Base-by-base conservation (phyloP, 306 rosid species). In the Glycine soja region DNA sequence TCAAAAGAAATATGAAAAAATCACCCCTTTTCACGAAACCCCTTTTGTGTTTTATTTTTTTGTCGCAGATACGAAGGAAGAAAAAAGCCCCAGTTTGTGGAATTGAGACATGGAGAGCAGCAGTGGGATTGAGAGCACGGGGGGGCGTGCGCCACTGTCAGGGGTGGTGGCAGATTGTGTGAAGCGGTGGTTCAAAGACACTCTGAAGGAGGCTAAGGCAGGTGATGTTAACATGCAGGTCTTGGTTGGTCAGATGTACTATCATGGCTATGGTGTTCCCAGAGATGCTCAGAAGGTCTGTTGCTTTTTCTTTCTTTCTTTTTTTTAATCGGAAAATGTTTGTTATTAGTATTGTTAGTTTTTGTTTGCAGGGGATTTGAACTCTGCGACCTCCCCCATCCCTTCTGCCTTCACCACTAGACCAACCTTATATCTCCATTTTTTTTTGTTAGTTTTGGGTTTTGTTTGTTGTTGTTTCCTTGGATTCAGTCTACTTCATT, bases 221-320 rank as follows among this genome's bases (percentile, higher is more conserved):
- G 98, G 99, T 14, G 97, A 95, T 45, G 83, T 93, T 16, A 95
- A 93, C 82, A 95, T 95, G 99, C 98, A 95, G 89, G 88, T 95
- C 48, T 85, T 93, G 90, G 90, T 93, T 18, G 97, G 93, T 52
- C 98, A 95, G 92, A 95, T 95, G 99, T 95, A 93, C 78, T 89
- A 65, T 53, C 91, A 84, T 75, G 99, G 99, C 78, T 93, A 93
- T 91, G 99, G 99, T 12, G 80, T 91, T 74, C 84, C 96, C 58
- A 90, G 91, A 88, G 98, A 95, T 85, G 88, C 87, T 52, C 98
- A 95, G 53, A 88, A 90, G 99, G 99, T 95, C n/a, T 24, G 50
- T 24, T 0, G 30, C 30, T 19, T 19, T 19, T 19, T 19, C 24
- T 24, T 24, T 24, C 30, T 24, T 24, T 24, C 2, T 1, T 24